Evolutionary conservation across 2,329 filamentous ascomycete genomes (phyloP).

Genomic region (Epicoccum nigrum): DNA sequence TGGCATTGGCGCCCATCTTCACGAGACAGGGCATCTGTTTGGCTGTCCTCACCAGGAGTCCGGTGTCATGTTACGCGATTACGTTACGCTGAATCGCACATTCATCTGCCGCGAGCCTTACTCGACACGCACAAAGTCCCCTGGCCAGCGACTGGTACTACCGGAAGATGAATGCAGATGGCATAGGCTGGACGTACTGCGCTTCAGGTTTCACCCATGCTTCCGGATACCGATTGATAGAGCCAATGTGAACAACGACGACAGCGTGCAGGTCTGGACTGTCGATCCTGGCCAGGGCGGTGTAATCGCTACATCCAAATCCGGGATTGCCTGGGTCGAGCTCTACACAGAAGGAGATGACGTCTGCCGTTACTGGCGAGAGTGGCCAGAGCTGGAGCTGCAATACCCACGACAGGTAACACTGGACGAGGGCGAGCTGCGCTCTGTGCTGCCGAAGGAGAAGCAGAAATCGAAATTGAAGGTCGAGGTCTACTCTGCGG

Average conservation of each 20-base stretch:
- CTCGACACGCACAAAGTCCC: conserved; percentile 83
- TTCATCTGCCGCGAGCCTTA: conserved; percentile 84
- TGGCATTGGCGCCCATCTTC: conserved; percentile 89
- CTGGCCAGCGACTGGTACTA: conserved; percentile 73
- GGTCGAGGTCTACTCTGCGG: conserved; percentile 76
- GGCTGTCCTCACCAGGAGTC: conserved; percentile 88
- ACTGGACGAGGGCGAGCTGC: conserved; percentile 76
- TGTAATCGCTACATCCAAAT: conserved; percentile 78
- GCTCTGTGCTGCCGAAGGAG: conserved; percentile 71
- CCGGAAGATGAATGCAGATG: conserved; percentile 85
- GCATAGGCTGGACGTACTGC: conserved; percentile 87
- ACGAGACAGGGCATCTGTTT: conserved; percentile 88
- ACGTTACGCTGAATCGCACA: conserved; percentile 80
- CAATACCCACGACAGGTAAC: conserved; percentile 72
- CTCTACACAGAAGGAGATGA: conserved; percentile 81
- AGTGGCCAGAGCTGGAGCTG: conserved; percentile 70
- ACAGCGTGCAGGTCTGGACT: conserved; percentile 84
- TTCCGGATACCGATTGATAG: conserved; percentile 83
- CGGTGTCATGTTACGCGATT: conserved; percentile 92
- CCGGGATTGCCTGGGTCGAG: conserved; percentile 85
- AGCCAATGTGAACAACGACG: conserved; percentile 62
- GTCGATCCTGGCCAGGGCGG: conserved; percentile 78
- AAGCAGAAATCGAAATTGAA: conserved; percentile 74
- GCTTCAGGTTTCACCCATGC: conserved; percentile 88
- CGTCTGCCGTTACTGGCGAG: conserved; percentile 79